Base-by-base conservation (phyloP, 1,139 yeast genomes). In the Geotrichum candidum region DNA sequence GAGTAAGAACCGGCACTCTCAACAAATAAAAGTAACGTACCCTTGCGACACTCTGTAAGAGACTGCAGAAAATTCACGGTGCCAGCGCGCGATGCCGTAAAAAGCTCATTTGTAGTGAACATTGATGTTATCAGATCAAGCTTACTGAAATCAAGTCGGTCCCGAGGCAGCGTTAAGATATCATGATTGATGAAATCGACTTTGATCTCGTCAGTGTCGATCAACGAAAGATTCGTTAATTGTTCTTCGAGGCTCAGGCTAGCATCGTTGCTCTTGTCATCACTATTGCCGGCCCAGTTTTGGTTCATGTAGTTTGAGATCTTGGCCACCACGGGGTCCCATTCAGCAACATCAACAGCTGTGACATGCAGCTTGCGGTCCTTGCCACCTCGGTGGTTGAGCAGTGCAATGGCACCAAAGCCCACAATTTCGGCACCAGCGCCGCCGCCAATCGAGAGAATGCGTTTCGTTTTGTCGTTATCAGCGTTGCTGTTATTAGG, bases 1-100 rank as follows among this genome's bases (percentile, higher is more conserved):
- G 96, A 88, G 73, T 86, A 90, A 3, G 96, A 88, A 0, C 97
- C 97, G 0, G 97, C 97, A 75, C 95, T 87, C 70, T 90, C 97
- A 1, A 90, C 84, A 51, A 90, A 84, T 56, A 90, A 77, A 50
- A 90, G 74, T 46, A 82, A 74, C 22, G 90, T 74, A 0, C 91
- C 95, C 1, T 53, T 52, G 71, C 71, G 72, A 89, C 89, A 61
- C 70, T 68, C 29, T 68, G 65, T 65, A 78, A 86, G 66, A 81
- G 76, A 46, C 71, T 72, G 87, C 61, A 90, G 77, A 61, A 88
- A 80, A 58, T 79, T 76, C 55, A 89, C 81, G 1, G 95, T 82
- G 57, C 80, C 83, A 0, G 82, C 77, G 68, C 83, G 83, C 65
- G 89, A 83, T 64, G 85, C 90, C 11, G 87, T 81, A 72, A 90